Conservation (phyloP, 495 filamentous ascomycete species). For the Ascobolus immersus region DNA sequence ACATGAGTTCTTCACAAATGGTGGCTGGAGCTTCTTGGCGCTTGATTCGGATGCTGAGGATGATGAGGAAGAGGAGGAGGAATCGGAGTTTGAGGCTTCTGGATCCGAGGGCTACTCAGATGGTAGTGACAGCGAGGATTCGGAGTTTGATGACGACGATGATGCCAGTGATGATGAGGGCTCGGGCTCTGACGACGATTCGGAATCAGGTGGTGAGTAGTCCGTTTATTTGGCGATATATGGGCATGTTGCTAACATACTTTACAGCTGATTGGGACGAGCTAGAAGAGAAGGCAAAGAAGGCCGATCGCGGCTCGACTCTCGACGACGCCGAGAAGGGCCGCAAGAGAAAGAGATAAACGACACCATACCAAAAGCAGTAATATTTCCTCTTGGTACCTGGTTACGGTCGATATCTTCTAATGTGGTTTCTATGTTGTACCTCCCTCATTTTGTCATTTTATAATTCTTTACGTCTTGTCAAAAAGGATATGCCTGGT, state of each 20-base stretch:
- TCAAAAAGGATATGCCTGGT: conserved; percentile 7
- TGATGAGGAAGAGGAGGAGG: conserved; percentile 54
- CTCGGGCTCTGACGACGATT: conserved; percentile 14
- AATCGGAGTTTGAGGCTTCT: conserved; percentile 69
- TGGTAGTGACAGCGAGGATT: conserved; percentile 65
- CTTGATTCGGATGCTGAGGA: conserved; percentile 74
- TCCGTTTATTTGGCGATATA: conserved; percentile 4
- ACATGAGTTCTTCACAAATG: conserved; percentile 81
- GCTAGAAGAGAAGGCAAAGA: conserved; percentile 15
- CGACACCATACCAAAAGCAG: conserved; percentile 1
- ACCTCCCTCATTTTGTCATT: no score
- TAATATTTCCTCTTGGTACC: no score
- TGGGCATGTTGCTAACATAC: conserved; percentile 2
- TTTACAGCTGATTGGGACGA: conserved; percentile 16
- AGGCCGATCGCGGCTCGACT: conserved; percentile 12
- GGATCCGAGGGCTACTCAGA: conserved; percentile 59
- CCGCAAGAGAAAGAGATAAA: conserved; percentile 14
- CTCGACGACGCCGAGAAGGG: conserved; percentile 12
- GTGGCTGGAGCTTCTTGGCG: conserved; percentile 81
- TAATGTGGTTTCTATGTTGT: no score
- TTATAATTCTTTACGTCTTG: no score
- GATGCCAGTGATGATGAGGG: conserved; percentile 30
- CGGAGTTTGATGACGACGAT: conserved; percentile 57
- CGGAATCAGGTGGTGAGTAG: conserved; percentile 18
- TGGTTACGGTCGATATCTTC: no score